These are phyloP conservation scores for Santalum album DNA, from an alignment of 164 flowering plant species.

Conservation along the genomic window DNA sequence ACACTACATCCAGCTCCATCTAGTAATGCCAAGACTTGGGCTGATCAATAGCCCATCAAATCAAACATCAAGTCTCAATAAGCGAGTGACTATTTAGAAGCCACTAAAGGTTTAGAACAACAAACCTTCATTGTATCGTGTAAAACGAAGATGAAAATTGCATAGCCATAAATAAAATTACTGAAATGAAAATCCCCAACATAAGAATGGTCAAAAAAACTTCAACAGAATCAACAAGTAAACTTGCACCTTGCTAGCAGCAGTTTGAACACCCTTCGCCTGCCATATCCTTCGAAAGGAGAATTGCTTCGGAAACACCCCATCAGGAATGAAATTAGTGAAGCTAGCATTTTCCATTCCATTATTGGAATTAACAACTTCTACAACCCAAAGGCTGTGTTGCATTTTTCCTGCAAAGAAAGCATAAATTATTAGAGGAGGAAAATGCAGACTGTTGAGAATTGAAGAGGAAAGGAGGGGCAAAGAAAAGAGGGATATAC, in stretches of 20 bases:
- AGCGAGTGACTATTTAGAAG: no score
- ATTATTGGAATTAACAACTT: slow-evolving; percentile 28
- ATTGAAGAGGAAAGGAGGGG: neutral
- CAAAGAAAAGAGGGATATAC: slow-evolving; percentile 19
- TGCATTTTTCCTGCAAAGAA: slow-evolving; percentile 73
- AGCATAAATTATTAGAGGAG: neutral
- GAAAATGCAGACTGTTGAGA: neutral
- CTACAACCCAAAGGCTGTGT: slow-evolving; percentile 79
- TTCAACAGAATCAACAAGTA: slow-evolving; percentile 1
- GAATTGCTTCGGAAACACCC: slow-evolving; percentile 35
- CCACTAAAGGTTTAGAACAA: no score
- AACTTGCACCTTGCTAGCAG: slow-evolving; percentile 77
- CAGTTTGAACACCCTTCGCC: slow-evolving; percentile 65
- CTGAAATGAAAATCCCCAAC: neutral
- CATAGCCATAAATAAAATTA: neutral
- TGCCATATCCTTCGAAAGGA: slow-evolving; percentile 90
- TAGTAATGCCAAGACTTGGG: no score
- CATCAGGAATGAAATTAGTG: slow-evolving; percentile 30
- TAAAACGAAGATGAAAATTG: neutral
- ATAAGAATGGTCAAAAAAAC: neutral
- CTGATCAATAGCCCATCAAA: no score
- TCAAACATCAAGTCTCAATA: no score
- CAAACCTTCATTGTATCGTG: no score
- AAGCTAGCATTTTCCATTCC: slow-evolving; percentile 28
- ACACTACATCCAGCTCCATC: no score